Conservation (phyloP, 495 filamentous ascomycete species). For the Aspergillus conjunctus region DNA sequence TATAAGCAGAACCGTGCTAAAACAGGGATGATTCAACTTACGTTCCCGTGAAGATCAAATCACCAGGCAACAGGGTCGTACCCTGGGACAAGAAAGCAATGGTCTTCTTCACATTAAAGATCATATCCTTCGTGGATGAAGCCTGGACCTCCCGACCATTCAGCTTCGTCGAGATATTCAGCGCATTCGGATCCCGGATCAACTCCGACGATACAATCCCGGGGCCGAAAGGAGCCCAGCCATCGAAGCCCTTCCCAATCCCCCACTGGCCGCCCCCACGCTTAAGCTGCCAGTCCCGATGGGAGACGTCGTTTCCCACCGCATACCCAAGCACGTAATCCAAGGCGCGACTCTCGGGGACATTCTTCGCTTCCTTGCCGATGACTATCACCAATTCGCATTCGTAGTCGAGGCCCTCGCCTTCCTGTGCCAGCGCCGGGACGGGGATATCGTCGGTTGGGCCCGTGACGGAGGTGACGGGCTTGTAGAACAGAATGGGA, state of each 20-base stretch:
- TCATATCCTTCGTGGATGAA: slow-evolving; percentile 76
- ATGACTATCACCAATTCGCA: slow-evolving; percentile 81
- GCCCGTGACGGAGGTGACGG: slow-evolving; percentile 68
- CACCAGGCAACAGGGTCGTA: slow-evolving; percentile 75
- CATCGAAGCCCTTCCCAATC: slow-evolving; percentile 83
- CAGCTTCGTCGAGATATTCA: slow-evolving; percentile 67
- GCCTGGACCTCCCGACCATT: slow-evolving; percentile 76
- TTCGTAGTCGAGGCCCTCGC: slow-evolving; percentile 76
- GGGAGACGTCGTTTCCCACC: slow-evolving; percentile 81
- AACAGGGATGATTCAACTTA: slow-evolving; percentile 43
- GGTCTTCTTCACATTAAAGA: slow-evolving; percentile 74
- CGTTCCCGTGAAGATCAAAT: slow-evolving; percentile 86
- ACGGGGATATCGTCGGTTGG: slow-evolving; percentile 72
- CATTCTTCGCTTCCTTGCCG: slow-evolving; percentile 68
- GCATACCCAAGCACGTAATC: slow-evolving; percentile 79
- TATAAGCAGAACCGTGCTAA: neutral
- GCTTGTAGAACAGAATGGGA: slow-evolving; percentile 85
- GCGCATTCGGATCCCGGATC: slow-evolving; percentile 68
- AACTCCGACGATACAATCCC: slow-evolving; percentile 70
- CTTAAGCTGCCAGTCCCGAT: slow-evolving; percentile 82
- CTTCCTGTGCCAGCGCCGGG: slow-evolving; percentile 57
- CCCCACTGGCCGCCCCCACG: slow-evolving; percentile 80
- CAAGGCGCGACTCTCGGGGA: slow-evolving; percentile 66
- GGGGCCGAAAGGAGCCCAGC: slow-evolving; percentile 86
- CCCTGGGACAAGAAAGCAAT: slow-evolving; percentile 76